Conservation (phyloP, 1,284 basidiomycete species). For the Spongispora temasekensis region DNA sequence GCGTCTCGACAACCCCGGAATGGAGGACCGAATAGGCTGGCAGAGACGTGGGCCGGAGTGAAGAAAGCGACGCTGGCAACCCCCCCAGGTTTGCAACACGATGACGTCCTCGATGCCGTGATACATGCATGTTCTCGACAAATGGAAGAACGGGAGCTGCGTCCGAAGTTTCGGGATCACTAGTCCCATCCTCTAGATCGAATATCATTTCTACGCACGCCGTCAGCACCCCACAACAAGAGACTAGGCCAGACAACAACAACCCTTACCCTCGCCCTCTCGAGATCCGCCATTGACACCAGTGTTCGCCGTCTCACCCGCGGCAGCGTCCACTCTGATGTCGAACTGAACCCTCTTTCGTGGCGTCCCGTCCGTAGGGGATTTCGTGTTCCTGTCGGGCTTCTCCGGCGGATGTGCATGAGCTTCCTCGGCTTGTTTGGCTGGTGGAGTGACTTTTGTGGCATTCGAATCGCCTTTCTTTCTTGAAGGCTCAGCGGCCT, state of each 20-base stretch:
- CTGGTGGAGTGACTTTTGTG: constrained; percentile 11
- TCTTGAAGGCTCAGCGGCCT: constrained; percentile 15
- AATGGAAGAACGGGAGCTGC: constrained; percentile 43
- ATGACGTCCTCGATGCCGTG: constrained; percentile 35
- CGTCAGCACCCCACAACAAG: constrained; percentile 11
- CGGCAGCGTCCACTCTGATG: constrained; percentile 54
- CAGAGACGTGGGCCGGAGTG: constrained; percentile 66
- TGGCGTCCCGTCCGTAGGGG: constrained; percentile 23
- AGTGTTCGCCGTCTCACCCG: constrained; percentile 43
- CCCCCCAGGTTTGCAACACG: constrained; percentile 37
- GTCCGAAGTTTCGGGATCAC: constrained; percentile 34
- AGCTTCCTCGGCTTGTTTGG: constrained; percentile 12
- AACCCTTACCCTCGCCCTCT: constrained; percentile 41
- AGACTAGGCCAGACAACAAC: not conserved
- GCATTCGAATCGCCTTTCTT: constrained; percentile 13
- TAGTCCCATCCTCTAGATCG: constrained; percentile 56
- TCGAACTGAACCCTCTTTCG: constrained; percentile 76
- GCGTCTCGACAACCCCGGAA: constrained; percentile 23
- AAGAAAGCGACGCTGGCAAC: constrained; percentile 56
- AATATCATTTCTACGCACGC: constrained; percentile 60
- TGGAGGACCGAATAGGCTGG: constrained; percentile 59
- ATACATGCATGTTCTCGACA: constrained; percentile 42
- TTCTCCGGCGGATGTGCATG: constrained; percentile 13
- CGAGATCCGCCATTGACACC: constrained; percentile 33
- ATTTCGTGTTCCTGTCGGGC: constrained; percentile 16